Conservation (phyloP, 164 flowering plant genomes). For the Nelumbo lutea region DNA sequence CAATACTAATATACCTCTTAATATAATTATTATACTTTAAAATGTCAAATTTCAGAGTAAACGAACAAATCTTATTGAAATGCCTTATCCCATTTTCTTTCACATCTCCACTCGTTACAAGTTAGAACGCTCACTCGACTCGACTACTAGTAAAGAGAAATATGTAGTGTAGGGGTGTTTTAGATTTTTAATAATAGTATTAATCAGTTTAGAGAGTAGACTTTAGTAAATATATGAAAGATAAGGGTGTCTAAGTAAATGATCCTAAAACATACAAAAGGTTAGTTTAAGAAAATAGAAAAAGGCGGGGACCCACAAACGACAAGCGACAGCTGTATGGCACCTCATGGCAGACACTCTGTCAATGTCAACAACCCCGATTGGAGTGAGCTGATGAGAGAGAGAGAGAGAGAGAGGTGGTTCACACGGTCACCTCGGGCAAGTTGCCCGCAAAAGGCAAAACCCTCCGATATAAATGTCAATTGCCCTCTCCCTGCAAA, state of each 20-base stretch:
- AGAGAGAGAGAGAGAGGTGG: neutral
- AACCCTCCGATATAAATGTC: neutral
- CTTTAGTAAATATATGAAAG: neutral
- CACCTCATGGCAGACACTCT: constrained; percentile 6
- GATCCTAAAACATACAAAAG: neutral
- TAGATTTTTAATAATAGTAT: too few species aligned
- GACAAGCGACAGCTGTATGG: constrained; percentile 4
- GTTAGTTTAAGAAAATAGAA: neutral
- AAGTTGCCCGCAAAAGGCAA: neutral
- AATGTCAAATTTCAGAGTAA: too few species aligned
- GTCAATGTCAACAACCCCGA: neutral
- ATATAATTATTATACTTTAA: too few species aligned
- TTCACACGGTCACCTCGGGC: constrained; percentile 7
- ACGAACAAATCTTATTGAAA: too few species aligned
- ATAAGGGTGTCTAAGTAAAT: neutral
- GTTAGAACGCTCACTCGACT: too few species aligned
- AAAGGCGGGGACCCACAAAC: neutral
- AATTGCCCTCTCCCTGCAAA: neutral
- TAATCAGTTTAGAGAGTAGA: too few species aligned
- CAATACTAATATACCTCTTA: too few species aligned
- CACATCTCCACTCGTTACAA: too few species aligned
- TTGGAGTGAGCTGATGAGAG: neutral
- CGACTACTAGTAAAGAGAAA: neutral
- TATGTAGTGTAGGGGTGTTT: too few species aligned
- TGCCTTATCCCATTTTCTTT: too few species aligned